phyloP scores from a whole-genome alignment of 108 stramenopile species.

The Parmales sp. region DNA sequence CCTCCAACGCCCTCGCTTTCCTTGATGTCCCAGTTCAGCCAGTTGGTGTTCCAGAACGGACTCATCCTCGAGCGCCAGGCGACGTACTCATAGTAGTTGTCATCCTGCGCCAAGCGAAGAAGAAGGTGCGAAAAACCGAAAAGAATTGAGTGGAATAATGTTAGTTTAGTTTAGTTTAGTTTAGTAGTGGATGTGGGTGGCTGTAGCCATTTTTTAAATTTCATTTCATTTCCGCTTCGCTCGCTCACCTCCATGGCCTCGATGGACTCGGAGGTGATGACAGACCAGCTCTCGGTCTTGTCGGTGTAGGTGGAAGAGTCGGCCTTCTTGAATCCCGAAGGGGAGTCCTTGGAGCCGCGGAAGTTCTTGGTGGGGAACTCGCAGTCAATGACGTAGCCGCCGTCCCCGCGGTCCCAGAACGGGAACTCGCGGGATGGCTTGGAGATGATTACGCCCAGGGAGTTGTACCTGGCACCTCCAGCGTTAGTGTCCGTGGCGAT shows the following conservation, averaged over 20 bases:
- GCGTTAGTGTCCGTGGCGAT: neutral
- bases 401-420: conserved; percentile 30
- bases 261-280: conserved; percentile 18
- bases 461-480: neutral
- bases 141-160: no score
- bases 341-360: neutral
- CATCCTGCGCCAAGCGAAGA: no score
- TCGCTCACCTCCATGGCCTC: conserved; percentile 14
- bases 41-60: conserved; percentile 33
- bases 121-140: no score
- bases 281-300: neutral
- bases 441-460: neutral
- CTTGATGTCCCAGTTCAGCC: conserved; percentile 24
- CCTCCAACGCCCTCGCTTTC: conserved; percentile 16
- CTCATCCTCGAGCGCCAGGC: conserved; percentile 32
- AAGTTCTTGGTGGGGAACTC: conserved; percentile 23
- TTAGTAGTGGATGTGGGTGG: no score
- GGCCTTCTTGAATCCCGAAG: neutral
- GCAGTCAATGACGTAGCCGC: conserved; percentile 28
- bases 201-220: no score
- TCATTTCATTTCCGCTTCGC: no score
- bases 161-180: no score
- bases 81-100: conserved; percentile 34
- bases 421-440: conserved; percentile 17
- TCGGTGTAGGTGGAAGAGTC: no score